Evolutionary conservation across 192 early-diverging fungal species (phyloP).

Genomic region (Backusella luteola): DNA sequence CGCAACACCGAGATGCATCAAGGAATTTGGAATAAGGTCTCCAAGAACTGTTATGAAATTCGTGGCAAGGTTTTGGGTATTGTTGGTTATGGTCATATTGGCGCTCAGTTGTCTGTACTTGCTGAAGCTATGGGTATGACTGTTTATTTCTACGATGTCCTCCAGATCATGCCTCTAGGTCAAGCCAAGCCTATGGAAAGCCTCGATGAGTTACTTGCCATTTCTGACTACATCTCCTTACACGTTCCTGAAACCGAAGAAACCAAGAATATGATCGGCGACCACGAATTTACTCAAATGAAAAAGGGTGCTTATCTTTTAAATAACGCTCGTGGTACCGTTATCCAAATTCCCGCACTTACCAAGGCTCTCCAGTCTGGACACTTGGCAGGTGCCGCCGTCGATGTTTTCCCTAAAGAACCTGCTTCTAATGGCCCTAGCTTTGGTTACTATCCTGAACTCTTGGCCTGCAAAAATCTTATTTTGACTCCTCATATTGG

Average conservation of each 20-base stretch:
- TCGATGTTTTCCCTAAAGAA: slow-evolving; percentile 97
- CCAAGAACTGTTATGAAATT: slow-evolving; percentile 85
- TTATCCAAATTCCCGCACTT: slow-evolving; percentile 92
- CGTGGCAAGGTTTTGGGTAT: slow-evolving; percentile 96
- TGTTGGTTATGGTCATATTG: slow-evolving; percentile 99
- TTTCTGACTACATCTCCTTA: slow-evolving; percentile 87
- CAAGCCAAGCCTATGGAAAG: slow-evolving; percentile 67
- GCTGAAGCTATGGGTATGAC: slow-evolving; percentile 96
- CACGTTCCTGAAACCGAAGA: slow-evolving; percentile 97
- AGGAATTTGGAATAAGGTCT: slow-evolving; percentile 93
- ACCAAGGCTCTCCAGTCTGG: slow-evolving; percentile 78
- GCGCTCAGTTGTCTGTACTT: slow-evolving; percentile 93
- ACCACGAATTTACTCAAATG: slow-evolving; percentile 72
- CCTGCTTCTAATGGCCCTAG: slow-evolving; percentile 86
- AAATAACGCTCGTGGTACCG: slow-evolving; percentile 95
- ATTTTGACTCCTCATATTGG: slow-evolving; percentile 99
- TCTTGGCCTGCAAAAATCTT: slow-evolving; percentile 86
- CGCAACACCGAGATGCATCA: slow-evolving; percentile 92
- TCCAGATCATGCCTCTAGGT: slow-evolving; percentile 94
- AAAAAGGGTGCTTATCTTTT: slow-evolving; percentile 91
- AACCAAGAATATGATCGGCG: slow-evolving; percentile 89
- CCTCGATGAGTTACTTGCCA: slow-evolving; percentile 78
- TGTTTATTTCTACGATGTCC: slow-evolving; percentile 90
- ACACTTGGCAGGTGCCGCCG: slow-evolving; percentile 88
- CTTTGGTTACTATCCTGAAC: slow-evolving; percentile 54